A percentile compares a stretch with the other conserved stretches of the same genome.
phyloP scores from a whole-genome alignment of 2,329 filamentous ascomycete species.

The Rutstroemia sp. region DNA sequence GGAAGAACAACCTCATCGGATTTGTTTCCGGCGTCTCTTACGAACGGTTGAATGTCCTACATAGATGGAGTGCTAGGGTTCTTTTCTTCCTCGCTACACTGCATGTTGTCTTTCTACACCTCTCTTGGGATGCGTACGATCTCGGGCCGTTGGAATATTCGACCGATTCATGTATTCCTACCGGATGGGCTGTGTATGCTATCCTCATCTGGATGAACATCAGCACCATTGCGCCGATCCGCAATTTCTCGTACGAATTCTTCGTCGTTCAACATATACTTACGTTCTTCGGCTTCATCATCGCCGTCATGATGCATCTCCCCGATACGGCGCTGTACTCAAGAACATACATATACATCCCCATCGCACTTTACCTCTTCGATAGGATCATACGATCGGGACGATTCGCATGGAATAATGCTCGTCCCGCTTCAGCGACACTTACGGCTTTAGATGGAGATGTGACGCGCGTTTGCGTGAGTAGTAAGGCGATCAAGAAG shows the following conservation, averaged over 20 bases:
- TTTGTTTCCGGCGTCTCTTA: conserved; percentile 55
- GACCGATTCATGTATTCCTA: conserved; percentile 28
- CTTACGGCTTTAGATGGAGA: conserved; percentile 29
- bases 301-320: conserved; percentile 30
- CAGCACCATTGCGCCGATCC: conserved; percentile 54
- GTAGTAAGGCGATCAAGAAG: conserved; percentile 29
- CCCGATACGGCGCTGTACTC: conserved; percentile 28
- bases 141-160: conserved; percentile 21
- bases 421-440: conserved; percentile 20
- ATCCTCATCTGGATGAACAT: conserved; percentile 59
- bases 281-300: conserved; percentile 36
- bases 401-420: conserved; percentile 30
- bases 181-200: conserved; percentile 57
- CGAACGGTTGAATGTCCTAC: conserved; percentile 65
- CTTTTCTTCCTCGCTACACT: conserved; percentile 55
- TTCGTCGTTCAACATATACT: conserved; percentile 63
- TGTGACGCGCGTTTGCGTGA: conserved; percentile 32
- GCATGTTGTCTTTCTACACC: conserved; percentile 21
- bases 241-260: conserved; percentile 59
- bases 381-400: conserved; percentile 23
- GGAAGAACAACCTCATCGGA: conserved; percentile 53
- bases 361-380: conserved; percentile 20
- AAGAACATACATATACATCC: conserved; percentile 24
- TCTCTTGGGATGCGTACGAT: conserved; percentile 22
- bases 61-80: conserved; percentile 63